Evolutionary conservation across 257 asterid genomes (phyloP), one percentile per base, ranked within the genome.

Genomic region (Solanum lycopersicoides): DNA sequence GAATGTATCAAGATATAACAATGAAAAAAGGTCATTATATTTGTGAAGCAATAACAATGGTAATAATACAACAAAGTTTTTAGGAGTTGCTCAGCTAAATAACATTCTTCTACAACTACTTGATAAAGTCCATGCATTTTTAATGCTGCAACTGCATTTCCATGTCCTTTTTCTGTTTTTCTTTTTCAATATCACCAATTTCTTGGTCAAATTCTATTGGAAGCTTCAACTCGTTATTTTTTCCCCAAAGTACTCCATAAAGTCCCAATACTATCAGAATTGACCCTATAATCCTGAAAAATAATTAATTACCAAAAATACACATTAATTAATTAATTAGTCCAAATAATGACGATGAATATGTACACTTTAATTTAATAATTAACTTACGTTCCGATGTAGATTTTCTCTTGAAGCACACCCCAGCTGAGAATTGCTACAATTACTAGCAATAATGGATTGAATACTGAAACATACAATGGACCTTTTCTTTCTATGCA

Each of bases 361-460:
- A 7, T 18, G 11, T 56, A 56, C 25, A 18, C 4, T 56, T 30
- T 25, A 23, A 73, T 39, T 34, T 63, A 30, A 21, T 63, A 20
- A 21, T 82, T 63, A 30, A 86, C 98, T 90, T 90, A 96, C 99
- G 95, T 95, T 82, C 99, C 97, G 5, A 75, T 73, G 77, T 90
- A 93, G 47, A 94, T 89, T 89, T 92, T 91, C 89, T 97, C 99
- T n/a, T 88, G 89, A 11, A 97, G 96, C 41, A 97, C 80, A 79
- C 93, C 95, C 98, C 99, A 97, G 12, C 98, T 97, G 86, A 97
- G 93, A 47, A 93, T 83, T 12, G 99, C 98, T 86, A 95, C 98
- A 39, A 97, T 92, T 16, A 97, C 95, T 1, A 97, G 98, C 47
- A 94, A 89, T 94, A 95, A 89, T 0, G 99, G 99, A 88, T 94